Base-by-base conservation (phyloP, 495 filamentous ascomycete genomes). In the Penicillium turbatum region DNA sequence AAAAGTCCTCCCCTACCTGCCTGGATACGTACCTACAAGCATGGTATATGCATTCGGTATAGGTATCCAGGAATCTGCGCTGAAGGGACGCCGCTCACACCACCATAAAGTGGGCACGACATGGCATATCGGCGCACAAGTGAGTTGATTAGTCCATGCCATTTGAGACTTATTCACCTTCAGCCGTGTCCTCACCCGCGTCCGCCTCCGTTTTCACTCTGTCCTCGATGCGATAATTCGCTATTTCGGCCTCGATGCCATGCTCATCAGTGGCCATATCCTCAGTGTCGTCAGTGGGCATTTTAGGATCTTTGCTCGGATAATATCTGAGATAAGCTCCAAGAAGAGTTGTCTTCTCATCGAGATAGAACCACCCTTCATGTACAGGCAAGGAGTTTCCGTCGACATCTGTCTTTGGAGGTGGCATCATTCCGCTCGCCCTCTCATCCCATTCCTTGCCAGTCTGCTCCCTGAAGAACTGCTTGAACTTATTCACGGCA, bases 401-500 rank as follows among this genome's bases (percentile, higher is more conserved):
- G 1, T 69, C 51, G 0, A 13, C 11, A 29, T 69, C 64, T 5
- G 8, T 48, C 49, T 63, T 70, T 0, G 60, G 57, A 0, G 48
- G 31, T 6, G 58, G 58, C 7, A 53, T 10, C 6, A 55, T 51
- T 11, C 39, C 52, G 24, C 65, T 48, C 5, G 55, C 39, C 30
- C 82, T 72, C 27, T 81, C 53, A 0, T 79, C 71, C 86, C 85
- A 89, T 7, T 64, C 49, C 10, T 76, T 69, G 1, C 79, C 78
- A 0, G 82, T 81, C 60, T 83, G 78, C 2, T 66, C 56, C 11
- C 65, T 53, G 67, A 88, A 89, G 57, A 83, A 82, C 0, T 40
- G n/a, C 56, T 72, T 68, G 61, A 88, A 87, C 0, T 61, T 62
- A 0, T 24, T 56, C 26, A 79, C 68, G 6, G 80, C 81, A 6